phyloP scores from a whole-genome alignment of 805 yeast species.

The Suhomyces sp. region DNA sequence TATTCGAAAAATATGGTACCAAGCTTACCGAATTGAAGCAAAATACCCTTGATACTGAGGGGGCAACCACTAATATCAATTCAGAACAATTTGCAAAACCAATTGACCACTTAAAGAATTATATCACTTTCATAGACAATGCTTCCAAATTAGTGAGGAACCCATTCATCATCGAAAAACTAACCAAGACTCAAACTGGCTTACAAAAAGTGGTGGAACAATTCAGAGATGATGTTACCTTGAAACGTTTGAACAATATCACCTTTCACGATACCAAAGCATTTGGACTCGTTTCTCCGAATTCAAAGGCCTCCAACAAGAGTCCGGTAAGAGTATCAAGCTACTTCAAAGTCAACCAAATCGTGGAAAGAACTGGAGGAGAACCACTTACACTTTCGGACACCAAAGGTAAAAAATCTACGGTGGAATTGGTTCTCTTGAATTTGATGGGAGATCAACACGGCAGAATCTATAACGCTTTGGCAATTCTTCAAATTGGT shows the following conservation, averaged over 20 bases:
- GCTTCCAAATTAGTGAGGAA: constrained; percentile 28
- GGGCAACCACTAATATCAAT: constrained; percentile 12
- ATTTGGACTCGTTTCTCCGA: constrained; percentile 18
- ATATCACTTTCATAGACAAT: constrained; percentile 27
- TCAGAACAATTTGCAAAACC: constrained; percentile 26
- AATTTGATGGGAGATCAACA: constrained; percentile 20
- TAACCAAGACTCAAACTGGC: constrained; percentile 14
- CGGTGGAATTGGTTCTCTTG: constrained; percentile 36
- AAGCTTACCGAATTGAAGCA: constrained; percentile 15
- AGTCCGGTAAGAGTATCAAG: constrained; percentile 30
- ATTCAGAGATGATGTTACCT: constrained; percentile 13
- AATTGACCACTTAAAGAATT: constrained; percentile 28
- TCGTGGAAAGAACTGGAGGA: constrained; percentile 33
- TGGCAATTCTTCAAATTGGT: constrained; percentile 32
- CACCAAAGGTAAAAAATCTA: constrained; percentile 5
- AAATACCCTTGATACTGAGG: constrained; percentile 2
- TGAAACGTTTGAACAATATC: constrained; percentile 29
- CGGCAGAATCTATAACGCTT: constrained; percentile 26
- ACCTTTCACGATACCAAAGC: constrained; percentile 35
- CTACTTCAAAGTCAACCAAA: constrained; percentile 36
- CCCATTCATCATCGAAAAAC: constrained; percentile 39
- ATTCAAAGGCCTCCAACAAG: constrained; percentile 1
- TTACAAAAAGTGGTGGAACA: constrained; percentile 18
- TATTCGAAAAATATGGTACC: constrained; percentile 32
- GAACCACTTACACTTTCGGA: constrained; percentile 18